These are phyloP conservation scores for Ustulina deusta DNA, from an alignment of 2,329 filamentous ascomycete genomes.

Conservation along the genomic window DNA sequence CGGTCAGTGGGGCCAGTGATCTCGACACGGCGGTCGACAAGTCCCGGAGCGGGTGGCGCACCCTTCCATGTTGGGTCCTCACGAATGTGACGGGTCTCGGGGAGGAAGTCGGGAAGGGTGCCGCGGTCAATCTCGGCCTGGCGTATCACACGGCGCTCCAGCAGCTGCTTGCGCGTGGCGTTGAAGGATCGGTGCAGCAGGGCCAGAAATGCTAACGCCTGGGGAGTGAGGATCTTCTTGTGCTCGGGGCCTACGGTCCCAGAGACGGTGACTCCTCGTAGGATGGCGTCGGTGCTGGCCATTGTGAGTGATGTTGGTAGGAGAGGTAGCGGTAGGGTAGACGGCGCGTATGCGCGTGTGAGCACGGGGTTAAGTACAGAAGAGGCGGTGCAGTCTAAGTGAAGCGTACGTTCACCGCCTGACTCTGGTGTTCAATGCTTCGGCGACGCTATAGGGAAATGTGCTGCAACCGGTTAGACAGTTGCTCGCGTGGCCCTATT, in stretches of 20 bases:
- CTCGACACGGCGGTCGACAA: slow-evolving; percentile 93
- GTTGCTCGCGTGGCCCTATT: slow-evolving; percentile 18
- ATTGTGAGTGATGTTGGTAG: slow-evolving; percentile 58
- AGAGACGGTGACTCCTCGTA: slow-evolving; percentile 89
- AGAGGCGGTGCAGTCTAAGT: not conserved
- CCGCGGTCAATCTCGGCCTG: slow-evolving; percentile 96
- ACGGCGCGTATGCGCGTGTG: slow-evolving; percentile 21
- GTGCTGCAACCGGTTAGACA: slow-evolving; percentile 6
- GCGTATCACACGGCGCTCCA: slow-evolving; percentile 86
- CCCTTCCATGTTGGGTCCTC: slow-evolving; percentile 95
- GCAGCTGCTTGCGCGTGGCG: slow-evolving; percentile 83
- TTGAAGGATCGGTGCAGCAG: slow-evolving; percentile 97
- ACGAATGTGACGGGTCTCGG: slow-evolving; percentile 94
- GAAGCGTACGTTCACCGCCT: slow-evolving; percentile 11
- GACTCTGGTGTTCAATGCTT: slow-evolving; percentile 8
- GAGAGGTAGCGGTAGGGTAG: not conserved
- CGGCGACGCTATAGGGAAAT: slow-evolving; percentile 8
- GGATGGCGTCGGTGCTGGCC: slow-evolving; percentile 78
- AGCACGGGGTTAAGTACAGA: not conserved
- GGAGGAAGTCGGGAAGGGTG: slow-evolving; percentile 89
- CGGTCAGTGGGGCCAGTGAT: slow-evolving; percentile 97
- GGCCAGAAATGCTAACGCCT: slow-evolving; percentile 91
- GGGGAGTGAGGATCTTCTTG: slow-evolving; percentile 90
- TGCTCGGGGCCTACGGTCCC: slow-evolving; percentile 81
- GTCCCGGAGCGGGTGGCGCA: slow-evolving; percentile 88